phyloP scores from a whole-genome alignment of 257 asterid genomes.

The Solanum medicagineum region DNA sequence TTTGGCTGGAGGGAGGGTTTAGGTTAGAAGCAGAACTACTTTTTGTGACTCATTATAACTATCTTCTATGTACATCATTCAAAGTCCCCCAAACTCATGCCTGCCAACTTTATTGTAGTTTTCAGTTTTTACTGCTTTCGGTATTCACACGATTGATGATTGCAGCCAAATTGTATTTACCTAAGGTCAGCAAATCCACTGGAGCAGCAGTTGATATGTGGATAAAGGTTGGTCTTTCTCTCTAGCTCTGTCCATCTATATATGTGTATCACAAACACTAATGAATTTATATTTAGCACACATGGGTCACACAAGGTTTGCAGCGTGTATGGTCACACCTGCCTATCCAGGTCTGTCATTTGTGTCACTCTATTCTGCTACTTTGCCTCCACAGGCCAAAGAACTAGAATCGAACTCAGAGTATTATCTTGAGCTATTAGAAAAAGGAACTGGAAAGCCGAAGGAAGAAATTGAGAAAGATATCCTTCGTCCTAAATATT shows the following conservation, averaged over 20 bases:
- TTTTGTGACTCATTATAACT: neutral
- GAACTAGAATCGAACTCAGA: constrained; percentile 72
- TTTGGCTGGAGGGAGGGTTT: neutral
- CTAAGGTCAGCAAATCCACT: constrained; percentile 57
- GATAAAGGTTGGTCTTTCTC: constrained; percentile 52
- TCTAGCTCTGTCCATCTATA: neutral
- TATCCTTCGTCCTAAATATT: constrained; percentile 56
- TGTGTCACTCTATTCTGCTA: neutral
- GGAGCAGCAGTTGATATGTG: constrained; percentile 87
- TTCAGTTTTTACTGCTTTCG: neutral
- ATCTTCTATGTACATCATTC: neutral
- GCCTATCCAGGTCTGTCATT: neutral
- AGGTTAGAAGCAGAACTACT: neutral
- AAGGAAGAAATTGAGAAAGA: constrained; percentile 77
- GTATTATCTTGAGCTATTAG: constrained; percentile 53
- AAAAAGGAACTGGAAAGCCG: constrained; percentile 78
- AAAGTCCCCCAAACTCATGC: neutral
- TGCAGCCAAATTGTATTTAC: constrained; percentile 87
- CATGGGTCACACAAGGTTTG: neutral
- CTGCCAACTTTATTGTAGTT: neutral
- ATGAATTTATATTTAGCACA: neutral
- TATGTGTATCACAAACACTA: neutral
- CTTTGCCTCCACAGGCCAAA: constrained; percentile 41
- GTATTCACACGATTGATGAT: constrained; percentile 1
- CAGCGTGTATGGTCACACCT: neutral